Percentiles rank a stretch among this genome's conserved stretches.
These are phyloP conservation scores for Hanseniaspora taiwanica DNA, from an alignment of 805 yeast species.

Conservation along the genomic window DNA sequence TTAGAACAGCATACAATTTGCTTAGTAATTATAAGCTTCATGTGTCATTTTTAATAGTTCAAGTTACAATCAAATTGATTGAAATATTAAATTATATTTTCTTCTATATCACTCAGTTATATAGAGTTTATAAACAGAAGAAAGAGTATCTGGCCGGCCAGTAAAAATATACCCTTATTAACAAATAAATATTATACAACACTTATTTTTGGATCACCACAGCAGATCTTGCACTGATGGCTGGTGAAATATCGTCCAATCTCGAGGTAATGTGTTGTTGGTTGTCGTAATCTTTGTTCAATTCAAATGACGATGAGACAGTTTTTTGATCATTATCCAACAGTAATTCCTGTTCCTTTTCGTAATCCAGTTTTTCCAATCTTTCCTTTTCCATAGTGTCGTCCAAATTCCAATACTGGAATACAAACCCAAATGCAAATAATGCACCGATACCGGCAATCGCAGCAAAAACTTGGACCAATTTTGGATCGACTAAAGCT, in stretches of 20 bases:
- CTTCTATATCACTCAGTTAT: too few relatives aligned
- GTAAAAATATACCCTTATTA: too few relatives aligned
- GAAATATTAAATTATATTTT: too few relatives aligned
- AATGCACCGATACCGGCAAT: slow-evolving; percentile 27
- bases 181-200: neutral
- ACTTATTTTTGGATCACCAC: neutral
- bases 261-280: neutral
- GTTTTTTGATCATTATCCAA: neutral
- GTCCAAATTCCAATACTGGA: slow-evolving; percentile 28
- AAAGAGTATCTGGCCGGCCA: too few relatives aligned
- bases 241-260: neutral
- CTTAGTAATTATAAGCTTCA: too few relatives aligned
- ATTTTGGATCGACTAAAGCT: slow-evolving; percentile 29
- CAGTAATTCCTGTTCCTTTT: slow-evolving; percentile 5
- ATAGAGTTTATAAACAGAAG: too few relatives aligned
- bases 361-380: slow-evolving; percentile 8
- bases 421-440: slow-evolving; percentile 22
- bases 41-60: too few relatives aligned
- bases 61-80: too few relatives aligned
- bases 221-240: neutral
- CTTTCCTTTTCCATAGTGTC: slow-evolving; percentile 25
- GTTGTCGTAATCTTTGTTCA: neutral
- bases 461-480: slow-evolving; percentile 30
- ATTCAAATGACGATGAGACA: slow-evolving; percentile 1
- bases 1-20: too few relatives aligned